A percentile compares a stretch with the other conserved stretches of the same genome.
phyloP scores from a whole-genome alignment of 23 red algal genomes.

The Agarophyton chilense region DNA sequence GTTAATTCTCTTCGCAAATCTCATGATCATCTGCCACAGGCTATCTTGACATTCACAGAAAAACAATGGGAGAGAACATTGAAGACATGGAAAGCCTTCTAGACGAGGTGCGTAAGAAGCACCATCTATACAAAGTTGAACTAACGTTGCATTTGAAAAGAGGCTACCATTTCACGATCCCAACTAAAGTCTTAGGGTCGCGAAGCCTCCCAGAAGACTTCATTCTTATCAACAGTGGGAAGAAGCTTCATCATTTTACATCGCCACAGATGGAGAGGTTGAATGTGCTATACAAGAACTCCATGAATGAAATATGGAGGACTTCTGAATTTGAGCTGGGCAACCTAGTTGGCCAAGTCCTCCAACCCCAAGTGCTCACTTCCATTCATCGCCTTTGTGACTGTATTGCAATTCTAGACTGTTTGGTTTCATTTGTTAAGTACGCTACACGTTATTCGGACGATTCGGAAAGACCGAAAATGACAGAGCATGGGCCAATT shows the following conservation, averaged over 20 bases:
- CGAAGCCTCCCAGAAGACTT: constrained; percentile 45
- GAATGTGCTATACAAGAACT: constrained; percentile 77
- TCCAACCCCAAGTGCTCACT: constrained; percentile 33
- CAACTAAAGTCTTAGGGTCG: constrained; percentile 4
- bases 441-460: constrained; percentile 22
- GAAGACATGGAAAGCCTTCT: constrained; percentile 71
- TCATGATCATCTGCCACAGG: not conserved
- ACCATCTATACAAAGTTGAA: constrained; percentile 51
- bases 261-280: constrained; percentile 65
- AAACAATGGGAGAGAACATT: constrained; percentile 75
- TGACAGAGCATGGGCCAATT: constrained; percentile 70
- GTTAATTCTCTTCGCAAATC: not conserved
- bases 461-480: constrained; percentile 41
- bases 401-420: constrained; percentile 83
- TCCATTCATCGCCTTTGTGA: constrained; percentile 94
- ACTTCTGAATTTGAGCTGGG: constrained; percentile 72
- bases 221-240: constrained; percentile 47
- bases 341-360: constrained; percentile 52
- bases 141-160: constrained; percentile 42
- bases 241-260: constrained; percentile 80
- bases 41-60: constrained; percentile 79
- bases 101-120: constrained; percentile 28
- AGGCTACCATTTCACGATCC: constrained; percentile 77
- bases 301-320: constrained; percentile 81
- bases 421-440: constrained; percentile 68